Evolutionary conservation across 441 rosid genomes (phyloP), one percentile per base, ranked within the genome.

Genomic region (Cnidoscolus chayamansa): DNA sequence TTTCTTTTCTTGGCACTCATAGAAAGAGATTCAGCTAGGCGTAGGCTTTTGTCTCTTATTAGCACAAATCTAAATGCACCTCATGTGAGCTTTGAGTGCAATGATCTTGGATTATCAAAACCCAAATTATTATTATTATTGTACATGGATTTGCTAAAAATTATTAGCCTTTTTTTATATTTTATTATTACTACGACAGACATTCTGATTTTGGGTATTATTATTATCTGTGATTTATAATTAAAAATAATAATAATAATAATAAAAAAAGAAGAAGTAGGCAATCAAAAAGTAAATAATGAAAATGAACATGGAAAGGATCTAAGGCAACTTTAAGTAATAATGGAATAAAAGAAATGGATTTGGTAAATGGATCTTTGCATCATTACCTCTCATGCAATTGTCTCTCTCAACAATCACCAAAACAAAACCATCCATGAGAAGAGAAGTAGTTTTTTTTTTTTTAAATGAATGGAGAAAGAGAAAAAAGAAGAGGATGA

Each of bases 51-150:
- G 81, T 78, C 78, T 70, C 48, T 54, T 70, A 0, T 19, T 35
- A 53, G 75, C 78, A 20, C 72, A 70, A 73, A 76, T 66, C 78
- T 74, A 73, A 70, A 78, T 70, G 77, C 80, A 76, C 57, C 7
- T 10, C 79, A 76, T 69, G 80, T 78, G 81, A 74, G 20, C 7
- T 10, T 16, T 70, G 40, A 60, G 58, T 25, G 45, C 45, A 40
- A 3, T 40, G 37, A 59, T 60, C 54, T 40, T 57, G 10, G 19
- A 51, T 35, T n/a, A 54, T 54, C 58, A 4, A 11, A 30, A 15
- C 16, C 5, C 16, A 53, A 15, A n/a, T 4, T 15, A 16, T 53
- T 51, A 16, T 15, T 35, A 2, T 2, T 2, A 35, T 35, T 35
- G 3, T 35, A 51, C 57, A 53, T n/a, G 57, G 57, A n/a, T 53